Evolutionary conservation across 1,284 basidiomycete species (phyloP).

Genomic region (Meira miltonrushii): DNA sequence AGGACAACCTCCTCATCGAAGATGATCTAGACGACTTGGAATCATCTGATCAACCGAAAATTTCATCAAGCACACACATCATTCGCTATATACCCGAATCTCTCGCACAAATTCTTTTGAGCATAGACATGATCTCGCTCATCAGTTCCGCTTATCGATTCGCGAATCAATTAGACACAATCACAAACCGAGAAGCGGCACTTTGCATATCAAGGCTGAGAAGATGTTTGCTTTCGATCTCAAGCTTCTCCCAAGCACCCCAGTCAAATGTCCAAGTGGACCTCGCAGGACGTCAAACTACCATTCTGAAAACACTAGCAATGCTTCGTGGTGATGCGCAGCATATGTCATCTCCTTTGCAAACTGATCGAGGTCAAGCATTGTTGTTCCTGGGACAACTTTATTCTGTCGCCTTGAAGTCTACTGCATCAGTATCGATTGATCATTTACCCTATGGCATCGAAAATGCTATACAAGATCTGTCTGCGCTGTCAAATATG

Average conservation of each 20-base stretch:
- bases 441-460: neutral
- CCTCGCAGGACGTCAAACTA: too few relatives aligned
- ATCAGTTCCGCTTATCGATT: neutral
- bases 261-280: too few relatives aligned
- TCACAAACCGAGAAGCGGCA: too few relatives aligned
- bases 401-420: neutral
- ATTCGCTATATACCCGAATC: neutral
- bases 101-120: slow-evolving; percentile 7
- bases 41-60: slow-evolving; percentile 1
- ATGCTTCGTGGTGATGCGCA: too few relatives aligned
- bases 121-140: slow-evolving; percentile 30
- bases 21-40: slow-evolving; percentile 13
- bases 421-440: neutral
- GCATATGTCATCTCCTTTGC: neutral
- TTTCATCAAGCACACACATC: neutral
- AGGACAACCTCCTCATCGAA: slow-evolving; percentile 6
- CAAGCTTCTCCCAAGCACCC: too few relatives aligned
- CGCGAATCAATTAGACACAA: too few relatives aligned
- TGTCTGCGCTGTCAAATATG: slow-evolving; percentile 20
- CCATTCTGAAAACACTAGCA: too few relatives aligned
- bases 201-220: too few relatives aligned
- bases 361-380: neutral
- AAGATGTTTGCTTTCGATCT: too few relatives aligned
- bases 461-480: neutral
- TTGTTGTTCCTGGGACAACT: neutral